phyloP scores from a whole-genome alignment of 192 early-diverging fungal genomes.

The Lobulomyces angularis region DNA sequence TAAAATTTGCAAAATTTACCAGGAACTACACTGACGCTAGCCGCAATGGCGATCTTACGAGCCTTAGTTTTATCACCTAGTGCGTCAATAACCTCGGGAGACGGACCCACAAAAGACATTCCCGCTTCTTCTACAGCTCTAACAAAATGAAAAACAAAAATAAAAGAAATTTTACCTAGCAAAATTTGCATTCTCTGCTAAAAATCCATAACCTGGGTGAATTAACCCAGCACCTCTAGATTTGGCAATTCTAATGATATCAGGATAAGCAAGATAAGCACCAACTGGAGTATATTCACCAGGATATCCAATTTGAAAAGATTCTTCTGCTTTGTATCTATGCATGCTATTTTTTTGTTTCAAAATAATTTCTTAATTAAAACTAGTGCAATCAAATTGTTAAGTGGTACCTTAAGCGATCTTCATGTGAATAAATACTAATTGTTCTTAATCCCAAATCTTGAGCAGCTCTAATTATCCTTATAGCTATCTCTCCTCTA shows the following conservation, averaged over 20 bases:
- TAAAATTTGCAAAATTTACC: too few species aligned
- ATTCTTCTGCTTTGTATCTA: constrained; percentile 85
- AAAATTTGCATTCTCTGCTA: constrained; percentile 87
- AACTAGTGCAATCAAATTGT: too few species aligned
- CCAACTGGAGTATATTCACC: constrained; percentile 80
- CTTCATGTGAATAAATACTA: constrained; percentile 82
- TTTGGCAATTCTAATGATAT: constrained; percentile 80
- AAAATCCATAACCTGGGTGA: constrained; percentile 91
- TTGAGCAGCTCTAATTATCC: constrained; percentile 85
- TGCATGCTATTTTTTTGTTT: too few species aligned
- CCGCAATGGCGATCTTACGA: constrained; percentile 58
- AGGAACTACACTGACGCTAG: constrained; percentile 83
- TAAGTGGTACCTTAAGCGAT: constrained; percentile 85
- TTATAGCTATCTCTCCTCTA: constrained; percentile 87
- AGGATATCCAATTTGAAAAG: constrained; percentile 82
- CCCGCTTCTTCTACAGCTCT: constrained; percentile 78
- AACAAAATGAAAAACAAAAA: too few species aligned
- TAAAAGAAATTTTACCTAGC: too few species aligned
- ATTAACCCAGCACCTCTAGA: constrained; percentile 69
- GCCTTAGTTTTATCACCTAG: constrained; percentile 96
- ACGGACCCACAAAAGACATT: constrained; percentile 84
- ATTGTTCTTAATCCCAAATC: constrained; percentile 83
- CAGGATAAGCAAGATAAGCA: constrained; percentile 87
- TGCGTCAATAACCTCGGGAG: constrained; percentile 67
- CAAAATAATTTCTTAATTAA: too few species aligned